Evolutionary conservation across 768 basidiomycete genomes (phyloP).

Genomic region (Lentinula detonsa): DNA sequence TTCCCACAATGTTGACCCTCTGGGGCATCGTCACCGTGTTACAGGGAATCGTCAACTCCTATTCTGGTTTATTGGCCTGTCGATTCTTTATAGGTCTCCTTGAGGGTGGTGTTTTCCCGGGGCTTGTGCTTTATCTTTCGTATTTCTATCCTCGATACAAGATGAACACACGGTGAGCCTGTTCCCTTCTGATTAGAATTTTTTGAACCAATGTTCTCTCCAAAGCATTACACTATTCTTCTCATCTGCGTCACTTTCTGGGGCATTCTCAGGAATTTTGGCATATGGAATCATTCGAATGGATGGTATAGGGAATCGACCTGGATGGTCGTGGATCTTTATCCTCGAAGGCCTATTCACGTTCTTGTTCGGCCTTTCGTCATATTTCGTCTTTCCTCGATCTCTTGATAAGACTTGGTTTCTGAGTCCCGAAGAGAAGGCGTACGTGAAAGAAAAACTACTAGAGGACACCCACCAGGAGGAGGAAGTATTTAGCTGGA

Average conservation of each 20-base stretch:
- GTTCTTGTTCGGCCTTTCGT: slow-evolving; percentile 13
- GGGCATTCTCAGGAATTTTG: slow-evolving; percentile 38
- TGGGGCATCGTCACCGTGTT: slow-evolving; percentile 41
- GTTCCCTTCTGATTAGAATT: neutral
- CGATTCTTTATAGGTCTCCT: slow-evolving; percentile 37
- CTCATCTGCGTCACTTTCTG: slow-evolving; percentile 24
- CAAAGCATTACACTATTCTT: slow-evolving; percentile 21
- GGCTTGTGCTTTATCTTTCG: slow-evolving; percentile 1
- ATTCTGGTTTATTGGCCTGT: slow-evolving; percentile 35
- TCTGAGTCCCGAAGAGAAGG: slow-evolving; percentile 23
- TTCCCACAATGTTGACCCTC: slow-evolving; percentile 35
- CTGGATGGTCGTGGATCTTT: slow-evolving; percentile 39
- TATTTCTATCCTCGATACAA: slow-evolving; percentile 6
- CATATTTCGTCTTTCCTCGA: slow-evolving; percentile 30
- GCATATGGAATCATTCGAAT: slow-evolving; percentile 37
- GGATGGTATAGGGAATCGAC: slow-evolving; percentile 29
- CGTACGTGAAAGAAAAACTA: slow-evolving; percentile 11
- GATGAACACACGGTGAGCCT: neutral
- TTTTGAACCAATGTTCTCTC: neutral
- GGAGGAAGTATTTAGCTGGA: neutral
- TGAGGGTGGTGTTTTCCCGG: slow-evolving; percentile 26
- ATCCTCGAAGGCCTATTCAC: slow-evolving; percentile 18
- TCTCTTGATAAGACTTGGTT: slow-evolving; percentile 24
- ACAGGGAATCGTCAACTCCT: slow-evolving; percentile 31
- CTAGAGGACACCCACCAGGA: neutral